Evolutionary conservation across 2,329 filamentous ascomycete species (phyloP), one percentile per base, ranked within the genome.

Genomic region (Curvularia eragrostidis): DNA sequence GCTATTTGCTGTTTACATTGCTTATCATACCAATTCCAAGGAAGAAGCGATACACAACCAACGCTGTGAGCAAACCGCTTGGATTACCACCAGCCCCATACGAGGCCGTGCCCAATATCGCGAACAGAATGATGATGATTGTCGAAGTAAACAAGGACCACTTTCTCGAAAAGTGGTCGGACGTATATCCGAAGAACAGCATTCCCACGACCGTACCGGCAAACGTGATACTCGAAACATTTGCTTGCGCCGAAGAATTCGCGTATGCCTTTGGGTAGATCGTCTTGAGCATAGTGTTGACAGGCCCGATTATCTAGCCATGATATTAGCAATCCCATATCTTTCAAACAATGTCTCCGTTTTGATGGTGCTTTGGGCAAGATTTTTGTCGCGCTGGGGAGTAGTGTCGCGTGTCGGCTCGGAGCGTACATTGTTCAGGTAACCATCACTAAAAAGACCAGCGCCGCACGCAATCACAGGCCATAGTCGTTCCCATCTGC

Each of bases 371-470:
- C 53, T 57, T 53, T 30, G 32, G 55, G 30, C 30, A 8, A 12
- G 12, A 7, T 8, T 32, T 19, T 42, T 46, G 51, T 54, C 48
- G 61, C 58, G 21, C 46, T 41, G 56, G 63, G 26, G n/a, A 3
- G 32, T 52, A 41, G 55, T 39, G 58, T 54, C 41, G 58, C 56
- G 42, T 55, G 46, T 42, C 56, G 41, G 53, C 36, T 48, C 50
- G 5, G 19, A 32, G 13, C 64, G 79, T 66, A 92, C 91, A 70
- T 91, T 92, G 78, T 96, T 96, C 73, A 97, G 86, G 76, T 97
- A 97, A 15, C 93, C 93, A 76, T 97, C 93, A 23, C 89, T 93
- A 78, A 97, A 97, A 1, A 97, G 83, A 69, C 93, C 93, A 50
- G 93, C 91, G 63, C 93, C 93, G 71, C 92, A 96, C 42, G 93